phyloP scores from a whole-genome alignment of 257 asterid species.

The Solanum corneliomulleri region DNA sequence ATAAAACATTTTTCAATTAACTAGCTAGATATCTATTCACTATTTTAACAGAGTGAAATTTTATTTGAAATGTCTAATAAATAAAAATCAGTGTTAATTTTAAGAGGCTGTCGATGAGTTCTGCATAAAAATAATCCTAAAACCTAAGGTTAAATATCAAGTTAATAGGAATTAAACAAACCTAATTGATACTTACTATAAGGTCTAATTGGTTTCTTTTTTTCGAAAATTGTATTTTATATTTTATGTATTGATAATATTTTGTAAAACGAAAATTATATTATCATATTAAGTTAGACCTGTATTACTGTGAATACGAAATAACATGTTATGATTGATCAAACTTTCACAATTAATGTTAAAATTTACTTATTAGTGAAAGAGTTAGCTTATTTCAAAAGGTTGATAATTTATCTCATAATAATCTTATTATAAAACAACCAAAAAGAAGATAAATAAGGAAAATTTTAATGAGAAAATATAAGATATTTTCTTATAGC shows the following conservation, averaged over 20 bases:
- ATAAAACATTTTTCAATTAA: neutral
- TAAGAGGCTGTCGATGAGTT: too few species aligned
- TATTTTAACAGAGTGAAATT: neutral
- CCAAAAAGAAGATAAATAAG: neutral
- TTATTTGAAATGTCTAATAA: too few species aligned
- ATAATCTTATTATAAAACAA: neutral
- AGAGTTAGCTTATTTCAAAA: neutral
- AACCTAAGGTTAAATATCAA: neutral
- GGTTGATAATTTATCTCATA: neutral
- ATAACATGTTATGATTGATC: neutral
- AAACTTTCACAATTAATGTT: neutral
- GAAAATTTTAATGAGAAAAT: neutral
- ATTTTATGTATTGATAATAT: neutral
- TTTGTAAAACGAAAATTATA: neutral
- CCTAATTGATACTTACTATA: neutral
- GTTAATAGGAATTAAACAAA: neutral
- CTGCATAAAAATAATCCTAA: neutral
- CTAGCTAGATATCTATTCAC: neutral
- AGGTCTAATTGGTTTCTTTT: neutral
- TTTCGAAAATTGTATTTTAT: neutral
- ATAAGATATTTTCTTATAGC: neutral
- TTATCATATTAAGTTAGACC: neutral
- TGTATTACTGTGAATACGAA: neutral
- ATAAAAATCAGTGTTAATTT: too few species aligned
- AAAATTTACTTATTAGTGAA: neutral